Evolutionary conservation across 306 rosid genomes (phyloP), one percentile per base, ranked within the genome.

Genomic region (Medicago arabica): DNA sequence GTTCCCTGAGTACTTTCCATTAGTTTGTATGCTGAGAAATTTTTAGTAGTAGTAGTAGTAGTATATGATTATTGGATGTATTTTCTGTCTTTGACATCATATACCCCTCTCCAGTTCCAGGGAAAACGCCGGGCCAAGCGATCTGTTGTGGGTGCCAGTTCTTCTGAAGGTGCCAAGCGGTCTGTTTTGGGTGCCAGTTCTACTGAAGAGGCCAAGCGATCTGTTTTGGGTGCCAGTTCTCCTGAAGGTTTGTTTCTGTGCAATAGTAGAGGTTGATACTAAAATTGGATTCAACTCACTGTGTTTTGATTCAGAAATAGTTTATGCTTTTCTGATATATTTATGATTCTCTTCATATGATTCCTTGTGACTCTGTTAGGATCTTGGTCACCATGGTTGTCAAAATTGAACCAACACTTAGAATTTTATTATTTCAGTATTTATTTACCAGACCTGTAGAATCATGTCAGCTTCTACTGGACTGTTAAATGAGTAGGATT

Each of bases 71-170:
- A 17, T 17, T 74, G 28, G 58, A 51, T 69, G 21, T 64, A n/a
- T 71, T 39, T 74, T 78, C 19, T 67, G 60, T 72, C 46, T 57
- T 39, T 88, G 60, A 78, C 62, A 54, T 78, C 46, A 61, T 71
- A 49, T 62, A 13, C 55, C 12, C 44, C 46, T 80, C 31, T 86
- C 74, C 72, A 91, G 93, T 23, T 86, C 74, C 72, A 91, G 96
- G 90, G 49, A 21, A 72, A 70, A n/a, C 81, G 66, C 18, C 6
- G 62, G 71, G 77, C 72, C 60, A 62, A 47, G 59, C 76, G 51
- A 75, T 44, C 78, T 51, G 54, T 36, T 47, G 31, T 16, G 65
- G 17, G 36, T 31, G 82, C 80, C 69, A 46, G 82, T 75, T 68
- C 75, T 41, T 4, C 31, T 28, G 31, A 28, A 28, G 31, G 62